Conservation (phyloP, 106 monocot genomes). For the Triglochin maritima region DNA sequence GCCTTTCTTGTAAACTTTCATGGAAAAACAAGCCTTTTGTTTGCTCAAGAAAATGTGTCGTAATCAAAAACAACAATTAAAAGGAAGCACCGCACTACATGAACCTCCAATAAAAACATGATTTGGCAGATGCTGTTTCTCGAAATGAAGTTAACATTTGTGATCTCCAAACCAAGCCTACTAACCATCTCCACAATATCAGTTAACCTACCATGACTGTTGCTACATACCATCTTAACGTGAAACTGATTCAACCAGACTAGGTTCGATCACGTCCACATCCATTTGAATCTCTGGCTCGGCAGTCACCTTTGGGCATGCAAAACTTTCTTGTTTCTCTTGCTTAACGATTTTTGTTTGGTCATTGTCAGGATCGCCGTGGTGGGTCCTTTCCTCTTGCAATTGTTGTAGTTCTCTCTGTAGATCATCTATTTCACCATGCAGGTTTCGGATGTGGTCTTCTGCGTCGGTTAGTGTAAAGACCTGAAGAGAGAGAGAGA, state of each 20-base stretch:
- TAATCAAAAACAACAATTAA: too few relatives aligned
- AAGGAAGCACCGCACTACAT: too few relatives aligned
- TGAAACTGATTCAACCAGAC: background rate
- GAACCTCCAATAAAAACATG: background rate
- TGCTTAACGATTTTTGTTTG: slow-evolving; percentile 9
- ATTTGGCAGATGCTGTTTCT: background rate
- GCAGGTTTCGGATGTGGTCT: slow-evolving; percentile 53
- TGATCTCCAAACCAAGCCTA: background rate
- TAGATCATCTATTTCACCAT: slow-evolving; percentile 32
- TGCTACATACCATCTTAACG: slow-evolving; percentile 2
- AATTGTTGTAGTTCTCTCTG: slow-evolving; percentile 26
- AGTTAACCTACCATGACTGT: background rate
- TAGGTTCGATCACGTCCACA: slow-evolving; percentile 9
- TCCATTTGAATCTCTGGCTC: background rate
- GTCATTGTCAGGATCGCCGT: background rate
- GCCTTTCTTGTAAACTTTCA: too few relatives aligned
- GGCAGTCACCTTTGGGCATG: background rate
- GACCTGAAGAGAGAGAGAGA: too few relatives aligned
- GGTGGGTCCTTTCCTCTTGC: too few relatives aligned
- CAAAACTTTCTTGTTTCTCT: slow-evolving; percentile 24
- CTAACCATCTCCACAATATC: slow-evolving; percentile 5
- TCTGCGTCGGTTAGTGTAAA: slow-evolving; percentile 62
- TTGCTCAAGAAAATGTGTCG: too few relatives aligned
- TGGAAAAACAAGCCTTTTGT: too few relatives aligned
- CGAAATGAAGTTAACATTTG: background rate